Percentiles rank a stretch among this genome's conserved stretches.
Evolutionary conservation across 257 asterid species (phyloP).

Genomic region (Solanum dulcamara): DNA sequence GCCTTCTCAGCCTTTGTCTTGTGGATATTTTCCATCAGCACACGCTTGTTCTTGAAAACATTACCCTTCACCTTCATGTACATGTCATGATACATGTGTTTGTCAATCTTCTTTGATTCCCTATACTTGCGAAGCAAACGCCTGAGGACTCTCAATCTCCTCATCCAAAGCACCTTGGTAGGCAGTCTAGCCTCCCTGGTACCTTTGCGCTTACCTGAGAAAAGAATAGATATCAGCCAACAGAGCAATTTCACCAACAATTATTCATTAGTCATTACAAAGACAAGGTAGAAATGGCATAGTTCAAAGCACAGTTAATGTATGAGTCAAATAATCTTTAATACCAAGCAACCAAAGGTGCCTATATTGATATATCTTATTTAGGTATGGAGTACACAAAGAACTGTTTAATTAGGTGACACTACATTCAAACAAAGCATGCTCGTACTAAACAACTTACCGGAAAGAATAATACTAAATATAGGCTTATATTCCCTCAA

Average conservation of each 20-base stretch:
- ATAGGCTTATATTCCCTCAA: neutral
- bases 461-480: neutral
- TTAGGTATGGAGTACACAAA: neutral
- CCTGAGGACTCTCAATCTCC: constrained; percentile 2
- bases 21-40: constrained; percentile 1
- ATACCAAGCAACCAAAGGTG: neutral
- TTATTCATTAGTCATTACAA: neutral
- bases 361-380: neutral
- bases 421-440: neutral
- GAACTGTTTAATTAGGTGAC: neutral
- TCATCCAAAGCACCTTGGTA: constrained; percentile 1
- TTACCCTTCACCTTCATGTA: constrained; percentile 1
- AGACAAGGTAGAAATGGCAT: neutral
- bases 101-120: constrained; percentile 1
- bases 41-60: constrained; percentile 3
- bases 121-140: constrained; percentile 1
- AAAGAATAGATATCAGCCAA: neutral
- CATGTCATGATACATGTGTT: neutral
- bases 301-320: neutral
- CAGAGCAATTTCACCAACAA: neutral
- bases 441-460: neutral
- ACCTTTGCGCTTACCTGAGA: constrained; percentile 1
- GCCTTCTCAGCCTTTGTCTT: constrained; percentile 1
- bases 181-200: constrained; percentile 1
- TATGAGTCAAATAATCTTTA: neutral